Conservation (phyloP, 2,329 filamentous ascomycete species). For the Phialocephala sp. region DNA sequence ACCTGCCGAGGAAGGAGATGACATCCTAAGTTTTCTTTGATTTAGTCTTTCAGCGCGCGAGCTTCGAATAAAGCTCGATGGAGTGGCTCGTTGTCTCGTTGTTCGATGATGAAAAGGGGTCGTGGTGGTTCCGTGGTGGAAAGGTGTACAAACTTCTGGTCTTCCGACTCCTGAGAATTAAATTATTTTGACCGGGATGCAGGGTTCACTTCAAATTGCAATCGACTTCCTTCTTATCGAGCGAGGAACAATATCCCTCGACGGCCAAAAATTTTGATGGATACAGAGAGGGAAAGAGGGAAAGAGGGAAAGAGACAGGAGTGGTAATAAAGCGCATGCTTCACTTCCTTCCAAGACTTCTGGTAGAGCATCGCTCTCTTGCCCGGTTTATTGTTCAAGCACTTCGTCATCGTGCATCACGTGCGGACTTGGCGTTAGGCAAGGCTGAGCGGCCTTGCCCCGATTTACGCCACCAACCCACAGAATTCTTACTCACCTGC, state of each 20-base stretch:
- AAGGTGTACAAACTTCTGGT: constrained; percentile 5
- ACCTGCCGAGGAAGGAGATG: constrained; percentile 44
- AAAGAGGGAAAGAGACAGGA: neutral
- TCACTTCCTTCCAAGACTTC: neutral
- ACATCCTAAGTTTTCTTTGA: constrained; percentile 34
- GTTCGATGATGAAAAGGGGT: constrained; percentile 4
- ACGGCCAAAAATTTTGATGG: neutral
- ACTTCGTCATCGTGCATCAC: constrained; percentile 1
- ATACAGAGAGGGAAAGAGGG: neutral
- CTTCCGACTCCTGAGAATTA: neutral
- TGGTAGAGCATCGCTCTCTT: neutral
- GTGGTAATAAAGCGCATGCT: neutral
- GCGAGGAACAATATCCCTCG: constrained; percentile 7
- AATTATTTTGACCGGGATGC: constrained; percentile 15
- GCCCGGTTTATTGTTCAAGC: neutral
- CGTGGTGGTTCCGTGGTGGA: constrained; percentile 1
- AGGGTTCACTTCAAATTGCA: constrained; percentile 11
- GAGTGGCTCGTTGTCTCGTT: neutral
- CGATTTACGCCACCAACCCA: neutral
- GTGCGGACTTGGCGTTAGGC: neutral
- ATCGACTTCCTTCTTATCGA: neutral
- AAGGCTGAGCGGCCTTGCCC: constrained; percentile 12
- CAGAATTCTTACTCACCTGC: neutral
- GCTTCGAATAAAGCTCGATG: neutral
- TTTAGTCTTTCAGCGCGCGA: neutral